These are phyloP conservation scores for Dictyostelium citrinum DNA, from an alignment of 78 protist genomes.

Conservation along the genomic window DNA sequence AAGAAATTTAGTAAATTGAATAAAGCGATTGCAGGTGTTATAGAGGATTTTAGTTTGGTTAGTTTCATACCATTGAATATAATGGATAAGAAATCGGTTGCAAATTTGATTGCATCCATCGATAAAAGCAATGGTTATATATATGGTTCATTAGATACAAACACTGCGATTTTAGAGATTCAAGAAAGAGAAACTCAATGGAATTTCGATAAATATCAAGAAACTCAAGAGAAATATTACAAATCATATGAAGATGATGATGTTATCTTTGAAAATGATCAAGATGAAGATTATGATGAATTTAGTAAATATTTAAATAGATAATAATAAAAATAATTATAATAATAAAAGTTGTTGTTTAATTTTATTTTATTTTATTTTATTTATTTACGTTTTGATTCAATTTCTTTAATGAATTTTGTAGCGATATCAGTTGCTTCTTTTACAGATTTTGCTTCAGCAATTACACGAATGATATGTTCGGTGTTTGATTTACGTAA, in stretches of 20 bases:
- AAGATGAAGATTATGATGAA: not conserved
- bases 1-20: slow-evolving; percentile 52
- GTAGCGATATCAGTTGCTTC: slow-evolving; percentile 43
- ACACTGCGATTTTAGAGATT: slow-evolving; percentile 44
- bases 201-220: slow-evolving; percentile 65
- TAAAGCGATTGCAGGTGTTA: slow-evolving; percentile 76
- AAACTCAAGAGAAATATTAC: slow-evolving; percentile 43
- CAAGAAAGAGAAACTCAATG: slow-evolving; percentile 46
- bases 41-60: slow-evolving; percentile 92
- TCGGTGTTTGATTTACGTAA: slow-evolving; percentile 84
- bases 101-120: slow-evolving; percentile 29
- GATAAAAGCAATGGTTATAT: slow-evolving; percentile 87
- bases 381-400: slow-evolving; percentile 36
- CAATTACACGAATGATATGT: slow-evolving; percentile 83
- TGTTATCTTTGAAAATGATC: not conserved
- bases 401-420: slow-evolving; percentile 37
- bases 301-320: not conserved
- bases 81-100: slow-evolving; percentile 71
- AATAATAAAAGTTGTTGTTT: not conserved
- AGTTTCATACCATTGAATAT: slow-evolving; percentile 82
- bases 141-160: slow-evolving; percentile 36
- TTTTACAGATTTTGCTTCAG: slow-evolving; percentile 54
- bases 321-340: not conserved
- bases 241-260: not conserved
- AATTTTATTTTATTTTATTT: not conserved